phyloP scores from a whole-genome alignment of 31 red algal genomes.

The Odonthalia washingtoniensis region DNA sequence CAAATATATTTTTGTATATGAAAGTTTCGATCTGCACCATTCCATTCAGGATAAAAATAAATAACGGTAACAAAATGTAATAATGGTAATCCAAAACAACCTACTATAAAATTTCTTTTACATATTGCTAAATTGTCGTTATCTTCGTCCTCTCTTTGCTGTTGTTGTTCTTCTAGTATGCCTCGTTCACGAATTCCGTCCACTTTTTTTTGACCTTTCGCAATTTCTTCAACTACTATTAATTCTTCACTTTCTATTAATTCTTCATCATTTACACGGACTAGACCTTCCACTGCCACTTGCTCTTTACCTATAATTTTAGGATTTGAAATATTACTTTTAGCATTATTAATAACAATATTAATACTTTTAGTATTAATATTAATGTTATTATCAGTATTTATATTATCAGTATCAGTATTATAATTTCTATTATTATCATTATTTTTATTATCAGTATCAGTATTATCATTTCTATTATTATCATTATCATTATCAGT shows the following conservation, averaged over 20 bases:
- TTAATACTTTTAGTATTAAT: too few species aligned
- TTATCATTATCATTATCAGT: too few species aligned
- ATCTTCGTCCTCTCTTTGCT: slow-evolving; percentile 4
- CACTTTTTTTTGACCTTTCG: not conserved
- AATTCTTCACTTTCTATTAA: not conserved
- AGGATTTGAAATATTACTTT: slow-evolving; percentile 21
- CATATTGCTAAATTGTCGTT: slow-evolving; percentile 26
- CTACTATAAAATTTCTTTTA: slow-evolving; percentile 37
- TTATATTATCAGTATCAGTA: too few species aligned
- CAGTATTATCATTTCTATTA: too few species aligned
- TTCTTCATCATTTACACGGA: not conserved
- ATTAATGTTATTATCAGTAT: too few species aligned
- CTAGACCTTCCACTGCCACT: not conserved
- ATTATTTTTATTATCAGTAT: too few species aligned
- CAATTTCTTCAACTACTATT: slow-evolving; percentile 9
- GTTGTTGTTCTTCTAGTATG: slow-evolving; percentile 11
- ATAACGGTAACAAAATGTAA: slow-evolving; percentile 55
- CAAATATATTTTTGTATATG: slow-evolving; percentile 44
- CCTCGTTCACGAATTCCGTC: not conserved
- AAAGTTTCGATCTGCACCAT: slow-evolving; percentile 2
- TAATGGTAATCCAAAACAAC: slow-evolving; percentile 59
- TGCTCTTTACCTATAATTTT: not conserved
- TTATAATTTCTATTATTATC: too few species aligned
- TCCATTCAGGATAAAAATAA: slow-evolving; percentile 34
- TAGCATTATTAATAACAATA: too few species aligned